These are phyloP conservation scores for Debaryomyces fabryi DNA, from an alignment of 1,139 yeast genomes.

Conservation along the genomic window DNA sequence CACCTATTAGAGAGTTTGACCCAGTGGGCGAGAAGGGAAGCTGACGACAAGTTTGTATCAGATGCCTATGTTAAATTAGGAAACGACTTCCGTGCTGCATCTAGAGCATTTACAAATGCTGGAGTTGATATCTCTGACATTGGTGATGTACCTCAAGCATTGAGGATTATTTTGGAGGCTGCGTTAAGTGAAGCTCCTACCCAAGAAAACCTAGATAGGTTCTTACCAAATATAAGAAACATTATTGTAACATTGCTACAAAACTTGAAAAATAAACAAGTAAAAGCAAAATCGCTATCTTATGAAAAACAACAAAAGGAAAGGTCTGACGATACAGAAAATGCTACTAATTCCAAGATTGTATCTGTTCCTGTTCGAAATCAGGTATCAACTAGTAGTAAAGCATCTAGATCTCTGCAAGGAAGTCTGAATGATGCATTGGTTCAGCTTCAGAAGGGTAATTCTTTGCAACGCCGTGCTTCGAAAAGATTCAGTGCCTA, in stretches of 20 bases:
- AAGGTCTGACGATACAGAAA: not conserved
- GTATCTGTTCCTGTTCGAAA: not conserved
- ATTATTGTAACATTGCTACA: slow-evolving; percentile 82
- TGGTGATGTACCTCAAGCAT: slow-evolving; percentile 47
- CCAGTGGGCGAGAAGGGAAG: slow-evolving; percentile 84
- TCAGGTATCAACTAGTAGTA: not conserved
- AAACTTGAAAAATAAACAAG: slow-evolving; percentile 80
- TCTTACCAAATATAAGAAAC: slow-evolving; percentile 82
- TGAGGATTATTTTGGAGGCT: slow-evolving; percentile 75
- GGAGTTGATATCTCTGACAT: slow-evolving; percentile 48
- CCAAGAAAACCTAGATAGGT: slow-evolving; percentile 77
- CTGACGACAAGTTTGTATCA: slow-evolving; percentile 82
- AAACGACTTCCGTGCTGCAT: slow-evolving; percentile 87
- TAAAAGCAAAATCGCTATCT: slow-evolving; percentile 45
- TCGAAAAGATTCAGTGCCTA: slow-evolving; percentile 91
- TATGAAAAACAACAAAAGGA: slow-evolving; percentile 22
- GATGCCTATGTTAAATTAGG: slow-evolving; percentile 92
- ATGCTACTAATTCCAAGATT: not conserved
- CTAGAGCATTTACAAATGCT: slow-evolving; percentile 50
- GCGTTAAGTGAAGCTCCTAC: slow-evolving; percentile 88
- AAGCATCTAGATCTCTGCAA: not conserved
- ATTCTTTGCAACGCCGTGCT: slow-evolving; percentile 85
- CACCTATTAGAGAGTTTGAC: slow-evolving; percentile 82
- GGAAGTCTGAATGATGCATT: slow-evolving; percentile 53
- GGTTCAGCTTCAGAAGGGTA: slow-evolving; percentile 76